These are phyloP conservation scores for Trichoderma oligosporum DNA, from an alignment of 2,329 filamentous ascomycete genomes.

Conservation along the genomic window DNA sequence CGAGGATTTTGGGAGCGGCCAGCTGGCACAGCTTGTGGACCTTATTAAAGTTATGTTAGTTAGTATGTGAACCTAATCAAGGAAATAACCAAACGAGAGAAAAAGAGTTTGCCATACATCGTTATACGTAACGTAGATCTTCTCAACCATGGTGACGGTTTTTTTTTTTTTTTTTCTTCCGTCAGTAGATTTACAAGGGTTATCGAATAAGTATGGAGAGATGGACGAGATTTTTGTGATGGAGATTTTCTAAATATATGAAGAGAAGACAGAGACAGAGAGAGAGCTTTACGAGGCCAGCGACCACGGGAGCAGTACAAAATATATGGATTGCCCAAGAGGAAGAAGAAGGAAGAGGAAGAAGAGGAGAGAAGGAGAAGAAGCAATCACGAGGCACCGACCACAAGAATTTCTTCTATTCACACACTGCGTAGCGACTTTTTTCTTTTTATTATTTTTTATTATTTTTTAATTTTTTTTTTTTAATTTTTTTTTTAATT, in stretches of 20 bases:
- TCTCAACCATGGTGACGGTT: constrained; percentile 66
- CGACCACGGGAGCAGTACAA: constrained; percentile 14
- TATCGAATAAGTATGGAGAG: constrained; percentile 20
- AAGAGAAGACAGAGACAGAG: constrained; percentile 1
- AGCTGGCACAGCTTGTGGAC: constrained; percentile 96
- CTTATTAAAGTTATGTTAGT: constrained; percentile 43
- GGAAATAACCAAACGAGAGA: not conserved
- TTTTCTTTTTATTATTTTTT: constrained; percentile 12
- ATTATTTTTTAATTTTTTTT: constrained; percentile 23
- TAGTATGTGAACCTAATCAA: no score
- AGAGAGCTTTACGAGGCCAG: not conserved
- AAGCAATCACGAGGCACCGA: constrained; percentile 13
- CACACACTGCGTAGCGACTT: not conserved
- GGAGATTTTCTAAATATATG: not conserved
- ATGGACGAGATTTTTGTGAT: not conserved
- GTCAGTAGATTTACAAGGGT: not conserved
- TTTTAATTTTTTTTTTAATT: constrained; percentile 4
- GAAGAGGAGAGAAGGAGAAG: constrained; percentile 11
- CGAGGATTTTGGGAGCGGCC: constrained; percentile 74
- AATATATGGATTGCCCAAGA: constrained; percentile 23
- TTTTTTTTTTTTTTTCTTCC: not conserved
- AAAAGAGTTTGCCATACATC: constrained; percentile 56
- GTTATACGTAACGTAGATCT: constrained; percentile 89
- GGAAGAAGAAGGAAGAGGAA: constrained; percentile 10
- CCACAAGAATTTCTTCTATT: constrained; percentile 3